Evolutionary conservation across 2,329 filamentous ascomycete species (phyloP), one percentile per base, ranked within the genome.

Genomic region (Whalleya microplaca): DNA sequence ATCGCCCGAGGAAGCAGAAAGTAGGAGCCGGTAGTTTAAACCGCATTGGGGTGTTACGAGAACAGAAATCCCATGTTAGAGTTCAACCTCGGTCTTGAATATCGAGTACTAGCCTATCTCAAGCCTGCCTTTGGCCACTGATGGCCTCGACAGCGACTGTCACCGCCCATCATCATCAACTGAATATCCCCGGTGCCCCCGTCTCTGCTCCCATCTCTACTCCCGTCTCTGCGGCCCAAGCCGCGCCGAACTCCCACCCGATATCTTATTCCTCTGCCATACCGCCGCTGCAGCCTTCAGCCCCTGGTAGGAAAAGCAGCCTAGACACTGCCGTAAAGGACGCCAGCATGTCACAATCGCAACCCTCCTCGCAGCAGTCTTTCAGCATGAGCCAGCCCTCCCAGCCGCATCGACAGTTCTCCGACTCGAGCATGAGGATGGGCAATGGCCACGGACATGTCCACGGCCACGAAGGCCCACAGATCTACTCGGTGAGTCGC

Each of bases 401-500:
- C 70, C 80, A 82, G 58, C 64, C 66, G 53, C 79, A 74, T 55
- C 74, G 76, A 45, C 74, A 75, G 43, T 75, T 76, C 58, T 70
- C 73, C 37, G 76, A 78, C 52, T 71, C 73, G 6, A 71, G 68
- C 50, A 63, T 66, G 57, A 73, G 65, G 53, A 64, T 71, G 43
- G 64, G 63, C 8, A 72, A 71, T 14, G 79, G 58, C 9, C 56
- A 60, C 19, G 50, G 46, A 3, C 55, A 64, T 29, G 55, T 55
- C 5, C 55, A 64, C 32, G 56, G 55, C 20, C 66, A 82, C 12
- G 75, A 73, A 37, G 68, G 76, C 18, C 81, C 83, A 51, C 81
- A 83, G 61, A 87, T 88, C 62, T 88, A 88, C 68, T 86, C 84
- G 61, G 85, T 88, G 70, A 64, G 80, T 66, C 45, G 23, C 48